Evolutionary conservation across 495 filamentous ascomycete genomes (phyloP).

Genomic region (Cryomyces minteri): DNA sequence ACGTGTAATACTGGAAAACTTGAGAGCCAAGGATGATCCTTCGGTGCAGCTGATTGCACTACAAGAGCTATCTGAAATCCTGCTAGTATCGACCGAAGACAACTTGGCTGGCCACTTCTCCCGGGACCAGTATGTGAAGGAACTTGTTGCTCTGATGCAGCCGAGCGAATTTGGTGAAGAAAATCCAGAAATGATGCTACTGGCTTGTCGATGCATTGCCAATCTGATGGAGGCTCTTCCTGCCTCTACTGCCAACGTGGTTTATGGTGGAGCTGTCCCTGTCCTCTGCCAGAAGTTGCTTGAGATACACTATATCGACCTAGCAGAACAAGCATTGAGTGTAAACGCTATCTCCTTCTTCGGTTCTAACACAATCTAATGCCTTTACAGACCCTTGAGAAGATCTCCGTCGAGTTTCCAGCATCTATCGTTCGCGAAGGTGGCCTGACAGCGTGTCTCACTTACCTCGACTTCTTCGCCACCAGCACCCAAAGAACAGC

Average conservation of each 20-base stretch:
- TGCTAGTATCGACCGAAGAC: slow-evolving; percentile 90
- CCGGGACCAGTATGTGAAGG: slow-evolving; percentile 87
- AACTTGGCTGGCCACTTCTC: slow-evolving; percentile 92
- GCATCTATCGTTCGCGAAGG: slow-evolving; percentile 92
- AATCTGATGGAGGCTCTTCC: slow-evolving; percentile 97
- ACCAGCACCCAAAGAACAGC: slow-evolving; percentile 94
- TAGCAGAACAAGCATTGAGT: slow-evolving; percentile 92
- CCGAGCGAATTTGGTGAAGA: slow-evolving; percentile 72
- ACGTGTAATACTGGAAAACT: slow-evolving; percentile 64
- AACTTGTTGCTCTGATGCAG: slow-evolving; percentile 83
- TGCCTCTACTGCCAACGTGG: slow-evolving; percentile 80
- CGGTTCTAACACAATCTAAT: slow-evolving; percentile 6
- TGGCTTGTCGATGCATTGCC: slow-evolving; percentile 89
- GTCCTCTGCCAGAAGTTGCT: slow-evolving; percentile 84
- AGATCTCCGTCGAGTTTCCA: slow-evolving; percentile 94
- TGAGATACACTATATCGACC: slow-evolving; percentile 89
- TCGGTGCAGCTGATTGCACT: slow-evolving; percentile 83
- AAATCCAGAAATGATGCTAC: slow-evolving; percentile 93
- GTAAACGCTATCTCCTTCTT: slow-evolving; percentile 24
- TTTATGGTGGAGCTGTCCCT: slow-evolving; percentile 89
- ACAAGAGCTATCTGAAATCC: slow-evolving; percentile 81
- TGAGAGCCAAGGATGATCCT: slow-evolving; percentile 74
- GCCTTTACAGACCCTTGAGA: slow-evolving; percentile 56
- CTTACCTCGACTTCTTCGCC: slow-evolving; percentile 92
- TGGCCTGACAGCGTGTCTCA: slow-evolving; percentile 81